phyloP scores from a whole-genome alignment of 139 green algal genomes.

The Coccomyxa sp. region DNA sequence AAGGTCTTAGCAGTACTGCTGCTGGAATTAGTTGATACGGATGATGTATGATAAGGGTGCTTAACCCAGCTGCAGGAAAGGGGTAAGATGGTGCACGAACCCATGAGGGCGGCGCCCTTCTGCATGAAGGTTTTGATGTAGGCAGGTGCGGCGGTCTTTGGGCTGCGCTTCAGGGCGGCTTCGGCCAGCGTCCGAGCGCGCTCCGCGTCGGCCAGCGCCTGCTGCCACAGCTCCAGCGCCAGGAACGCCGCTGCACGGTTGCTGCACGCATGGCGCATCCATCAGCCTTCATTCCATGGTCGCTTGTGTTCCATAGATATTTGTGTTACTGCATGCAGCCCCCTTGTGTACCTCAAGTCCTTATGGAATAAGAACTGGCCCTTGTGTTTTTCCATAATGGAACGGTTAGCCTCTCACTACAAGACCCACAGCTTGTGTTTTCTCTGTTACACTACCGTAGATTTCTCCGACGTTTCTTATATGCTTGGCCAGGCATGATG shows the following conservation, averaged over 20 bases:
- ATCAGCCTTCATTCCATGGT: not conserved
- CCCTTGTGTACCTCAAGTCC: no score
- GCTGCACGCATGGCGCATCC: slow-evolving; percentile 6
- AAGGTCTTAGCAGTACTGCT: not conserved
- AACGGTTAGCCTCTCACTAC: not conserved
- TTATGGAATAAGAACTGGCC: not conserved
- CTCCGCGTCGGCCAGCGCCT: slow-evolving; percentile 35
- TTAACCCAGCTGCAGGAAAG: not conserved
- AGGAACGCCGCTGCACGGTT: slow-evolving; percentile 54
- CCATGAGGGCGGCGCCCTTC: slow-evolving; percentile 49
- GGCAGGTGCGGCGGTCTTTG: not conserved
- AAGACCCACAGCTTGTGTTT: not conserved
- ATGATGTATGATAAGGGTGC: not conserved
- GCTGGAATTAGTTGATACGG: not conserved
- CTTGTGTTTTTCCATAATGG: not conserved
- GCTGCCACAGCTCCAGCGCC: slow-evolving; percentile 32
- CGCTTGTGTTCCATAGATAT: not conserved
- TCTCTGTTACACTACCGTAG: not conserved
- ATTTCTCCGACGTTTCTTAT: no score
- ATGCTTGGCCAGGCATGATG: no score
- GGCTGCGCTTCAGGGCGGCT: slow-evolving; percentile 20
- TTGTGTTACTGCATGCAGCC: not conserved
- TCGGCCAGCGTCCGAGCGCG: slow-evolving; percentile 25
- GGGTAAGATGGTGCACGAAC: not conserved
- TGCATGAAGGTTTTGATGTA: slow-evolving; percentile 53